Evolutionary conservation across 140 eudicot species (phyloP).

Genomic region (Oenanthe javanica): DNA sequence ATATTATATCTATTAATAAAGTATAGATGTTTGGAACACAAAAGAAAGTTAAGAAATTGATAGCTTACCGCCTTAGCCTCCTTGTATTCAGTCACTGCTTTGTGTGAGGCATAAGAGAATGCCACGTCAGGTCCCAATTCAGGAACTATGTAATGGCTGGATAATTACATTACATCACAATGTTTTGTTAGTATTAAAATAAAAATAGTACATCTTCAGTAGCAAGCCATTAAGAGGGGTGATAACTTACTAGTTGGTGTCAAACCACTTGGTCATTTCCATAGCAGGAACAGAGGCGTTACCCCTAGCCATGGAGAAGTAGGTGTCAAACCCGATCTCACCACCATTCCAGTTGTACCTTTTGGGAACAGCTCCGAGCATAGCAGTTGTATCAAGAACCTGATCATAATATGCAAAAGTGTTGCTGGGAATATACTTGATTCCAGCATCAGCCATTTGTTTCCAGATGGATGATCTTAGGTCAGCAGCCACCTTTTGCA

Average conservation of each 20-base stretch:
- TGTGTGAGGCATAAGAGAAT: conserved; percentile 47
- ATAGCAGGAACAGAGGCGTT: conserved; percentile 49
- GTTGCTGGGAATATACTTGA: conserved; percentile 80
- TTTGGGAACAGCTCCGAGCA: conserved; percentile 74
- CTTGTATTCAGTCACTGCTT: conserved; percentile 49
- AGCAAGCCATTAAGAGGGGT: neutral
- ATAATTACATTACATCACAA: conserved; percentile 13
- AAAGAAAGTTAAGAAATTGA: neutral
- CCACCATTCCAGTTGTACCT: conserved; percentile 69
- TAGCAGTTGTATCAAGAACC: conserved; percentile 67
- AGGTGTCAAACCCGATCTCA: conserved; percentile 73
- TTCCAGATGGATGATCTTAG: conserved; percentile 80
- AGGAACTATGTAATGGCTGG: conserved; percentile 84
- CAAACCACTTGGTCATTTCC: conserved; percentile 66
- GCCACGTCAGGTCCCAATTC: conserved; percentile 66
- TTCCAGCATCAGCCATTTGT: conserved; percentile 76
- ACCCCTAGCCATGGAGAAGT: conserved; percentile 53
- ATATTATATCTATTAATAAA: neutral
- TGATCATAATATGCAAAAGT: conserved; percentile 75
- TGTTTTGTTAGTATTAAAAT: neutral
- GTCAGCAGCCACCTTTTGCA: conserved; percentile 78
- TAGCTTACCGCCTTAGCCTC: conserved; percentile 45
- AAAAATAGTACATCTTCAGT: neutral
- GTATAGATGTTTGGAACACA: neutral
- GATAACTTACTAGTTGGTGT: conserved; percentile 57